Base-by-base conservation (phyloP, 108 stramenopile genomes). In the Skeletonema tropicum region DNA sequence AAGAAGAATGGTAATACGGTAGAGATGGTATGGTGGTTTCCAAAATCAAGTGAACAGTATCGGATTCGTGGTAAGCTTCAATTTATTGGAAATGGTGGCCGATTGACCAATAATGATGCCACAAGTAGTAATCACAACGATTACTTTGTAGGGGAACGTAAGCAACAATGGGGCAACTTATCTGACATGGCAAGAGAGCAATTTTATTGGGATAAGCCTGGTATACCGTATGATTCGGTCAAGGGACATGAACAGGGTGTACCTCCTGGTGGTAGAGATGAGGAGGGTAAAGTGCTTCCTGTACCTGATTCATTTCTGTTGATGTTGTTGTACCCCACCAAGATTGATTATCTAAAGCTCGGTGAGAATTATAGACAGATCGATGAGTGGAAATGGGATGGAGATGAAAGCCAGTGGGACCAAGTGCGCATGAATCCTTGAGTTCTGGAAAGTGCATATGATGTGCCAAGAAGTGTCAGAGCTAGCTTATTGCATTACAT, bases 11-110 rank as follows among this genome's bases (percentile, higher is more conserved):
- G 64, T 12, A 55, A 68, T 33, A 79, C 67, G 19, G 84, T 79
- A 8, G 96, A 96, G 77, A 67, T 96, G 73, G 89, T 92, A 0
- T 96, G 93, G 93, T 96, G 96, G 93, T 94, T 96, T 72, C 77
- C 90, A 41, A 88, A 89, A 74, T 77, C 86, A 0, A 90, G 85
- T 64, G 96, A 96, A 86, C 96, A 96, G 70, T 96, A 92, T 80
- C 83, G 96, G 3, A 69, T 96, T 19, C 80, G 90, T 10, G 96
- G 96, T 39, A 55, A 82, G 6, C 58, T 94, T 17, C 55, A 79
- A 33, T 90, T 91, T 72, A 86, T 94, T 2, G 93, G 94, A 32
- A 73, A 57, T n/a, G 83, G 82, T 23, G 80, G 66, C n/a, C 46
- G 73, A 52, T 49, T 78, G 45, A 12, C 21, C 4, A 36, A 59